Percentiles rank a stretch among this genome's conserved stretches.
Conservation (phyloP, 1,284 basidiomycete species). For the Porodaedalea pini region DNA sequence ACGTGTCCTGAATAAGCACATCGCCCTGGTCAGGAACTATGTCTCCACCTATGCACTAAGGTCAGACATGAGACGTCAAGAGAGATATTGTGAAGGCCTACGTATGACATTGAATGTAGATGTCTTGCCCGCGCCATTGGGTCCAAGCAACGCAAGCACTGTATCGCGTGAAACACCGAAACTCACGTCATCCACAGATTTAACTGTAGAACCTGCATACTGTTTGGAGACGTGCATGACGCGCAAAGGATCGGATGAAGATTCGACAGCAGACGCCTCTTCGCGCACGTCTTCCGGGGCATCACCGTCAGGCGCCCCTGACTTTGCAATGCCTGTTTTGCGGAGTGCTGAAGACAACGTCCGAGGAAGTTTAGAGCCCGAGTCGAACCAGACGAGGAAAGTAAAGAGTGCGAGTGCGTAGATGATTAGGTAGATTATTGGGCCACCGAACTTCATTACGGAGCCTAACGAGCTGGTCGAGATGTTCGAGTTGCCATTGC, state of each 20-base stretch:
- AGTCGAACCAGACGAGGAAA: conserved; percentile 60
- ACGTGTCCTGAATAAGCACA: conserved; percentile 59
- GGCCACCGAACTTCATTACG: conserved; percentile 67
- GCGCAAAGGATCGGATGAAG: conserved; percentile 54
- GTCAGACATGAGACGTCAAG: not conserved
- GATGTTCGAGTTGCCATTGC: conserved; percentile 51
- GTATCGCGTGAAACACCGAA: conserved; percentile 63
- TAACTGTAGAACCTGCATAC: conserved; percentile 45
- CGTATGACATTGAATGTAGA: conserved; percentile 76
- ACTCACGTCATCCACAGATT: conserved; percentile 70
- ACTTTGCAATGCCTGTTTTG: conserved; percentile 20
- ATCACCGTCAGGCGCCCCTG: conserved; percentile 18
- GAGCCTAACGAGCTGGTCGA: conserved; percentile 45
- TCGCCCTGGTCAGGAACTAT: conserved; percentile 61
- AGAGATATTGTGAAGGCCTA: conserved; percentile 32
- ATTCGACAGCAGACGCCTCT: conserved; percentile 49
- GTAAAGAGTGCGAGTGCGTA: conserved; percentile 50
- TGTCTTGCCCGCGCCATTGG: conserved; percentile 81
- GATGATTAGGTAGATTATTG: conserved; percentile 69
- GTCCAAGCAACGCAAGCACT: conserved; percentile 72
- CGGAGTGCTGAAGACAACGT: conserved; percentile 18
- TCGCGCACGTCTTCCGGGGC: conserved; percentile 45
- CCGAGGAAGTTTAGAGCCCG: conserved; percentile 45
- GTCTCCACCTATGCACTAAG: conserved; percentile 48
- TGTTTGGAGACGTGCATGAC: conserved; percentile 67